Base-by-base conservation (phyloP, 495 filamentous ascomycete species). In the Podospora anserina region DNA sequence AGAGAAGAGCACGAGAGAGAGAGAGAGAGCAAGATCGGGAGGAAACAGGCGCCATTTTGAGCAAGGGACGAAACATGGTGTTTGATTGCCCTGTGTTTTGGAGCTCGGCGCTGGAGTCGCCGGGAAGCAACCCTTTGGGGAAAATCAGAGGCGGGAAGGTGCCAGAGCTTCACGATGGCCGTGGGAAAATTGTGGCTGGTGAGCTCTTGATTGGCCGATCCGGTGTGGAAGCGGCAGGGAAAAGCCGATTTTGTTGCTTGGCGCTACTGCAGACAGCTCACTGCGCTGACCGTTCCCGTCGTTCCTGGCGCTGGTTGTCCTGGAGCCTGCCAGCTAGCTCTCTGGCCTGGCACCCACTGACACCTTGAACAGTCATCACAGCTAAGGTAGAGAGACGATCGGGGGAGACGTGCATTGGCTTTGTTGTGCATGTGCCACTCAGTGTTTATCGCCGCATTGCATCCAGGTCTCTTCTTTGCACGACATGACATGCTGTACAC, bases 51-150 rank as follows among this genome's bases (percentile, higher is more conserved):
- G 23, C 61, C 65, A 59, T 68, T 72, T 72, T 70, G 71, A 72
- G 72, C 65, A 74, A 74, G 70, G 72, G 55, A 72, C 72, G 72
- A 72, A 67, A 72, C 65, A 68, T 64, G 56, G 53, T 68, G 67
- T 72, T 72, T 72, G 68, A 74, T 74, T 74, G 72, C 72, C 39
- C 60, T 69, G 66, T 71, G 67, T 73, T 73, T 69, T 71, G 63
- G 59, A 65, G 69, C 69, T 65, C 58, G 71, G 65, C 63, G 26
- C 34, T 64, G 58, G 20, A 53, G 26, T 65, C 68, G 64, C 67
- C 70, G 61, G 61, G 44, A 66, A 66, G 63, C 55, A 69, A 44
- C 70, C 65, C 28, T 60, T 64, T 67, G 65, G 23, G 68, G 69
- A 66, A 69, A 71, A 56, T 65, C 66, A 69, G 63, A 69, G 73